Base-by-base conservation (phyloP, 2,329 filamentous ascomycete species). In the Talaromyces sp. region DNA sequence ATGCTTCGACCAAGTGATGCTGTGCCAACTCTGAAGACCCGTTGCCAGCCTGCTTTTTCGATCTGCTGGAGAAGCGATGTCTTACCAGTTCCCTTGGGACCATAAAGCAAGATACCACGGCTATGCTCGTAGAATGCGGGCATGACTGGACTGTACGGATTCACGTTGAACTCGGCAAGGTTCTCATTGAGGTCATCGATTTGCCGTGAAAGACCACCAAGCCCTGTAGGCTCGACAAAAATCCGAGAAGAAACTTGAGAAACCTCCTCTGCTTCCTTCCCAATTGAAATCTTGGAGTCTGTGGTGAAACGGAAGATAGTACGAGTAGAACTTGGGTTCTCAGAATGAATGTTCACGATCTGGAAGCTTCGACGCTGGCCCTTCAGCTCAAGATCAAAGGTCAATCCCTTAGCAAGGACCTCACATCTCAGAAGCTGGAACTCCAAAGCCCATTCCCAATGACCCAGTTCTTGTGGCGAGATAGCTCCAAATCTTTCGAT, bases 51-150 rank as follows among this genome's bases (percentile, higher is more conserved):
- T 0, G 85, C 83, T 6, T 78, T 80, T 8, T 86, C 82, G 17
- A 97, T 78, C 29, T 83, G 82, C 14, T 87, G 71, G 1, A 97
- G 76, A 0, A 97, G 77, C 58, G 88, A 80, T 0, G 85, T 88
- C 75, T 97, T 97, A 20, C 93, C 93, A 0, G 90, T 95, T 10
- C 93, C 92, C 56, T 85, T 84, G 16, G 89, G 86, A 13, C 93
- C 93, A 68, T 95, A 87, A 4, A 97, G 78, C 20, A 94, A 80
- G 32, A 94, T 81, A 0, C 85, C 85, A 47, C 82, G 82, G 75
- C 61, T 73, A 63, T 66, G 69, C 63, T 64, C 68, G 60, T 70
- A 75, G 50, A 70, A 80, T 39, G 59, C 64, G 50, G 66, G 77
- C 75, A 74, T 72, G n/a, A 55, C 59, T 33, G 68, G 57, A 32